phyloP scores from a whole-genome alignment of 495 filamentous ascomycete genomes.

The Usnea hakonensis region DNA sequence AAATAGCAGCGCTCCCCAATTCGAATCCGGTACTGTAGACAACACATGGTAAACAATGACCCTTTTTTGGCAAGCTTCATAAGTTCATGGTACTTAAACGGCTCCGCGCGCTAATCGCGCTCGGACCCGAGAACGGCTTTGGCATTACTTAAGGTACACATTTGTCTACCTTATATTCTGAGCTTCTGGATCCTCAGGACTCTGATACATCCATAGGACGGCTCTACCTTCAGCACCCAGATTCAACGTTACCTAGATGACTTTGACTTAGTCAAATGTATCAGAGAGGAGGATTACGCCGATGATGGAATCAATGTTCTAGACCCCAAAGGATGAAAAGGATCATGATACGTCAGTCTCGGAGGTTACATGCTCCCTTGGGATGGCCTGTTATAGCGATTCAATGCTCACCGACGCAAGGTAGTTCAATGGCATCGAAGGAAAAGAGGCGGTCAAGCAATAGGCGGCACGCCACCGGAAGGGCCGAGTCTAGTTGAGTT shows the following conservation, averaged over 20 bases:
- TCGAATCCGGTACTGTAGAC: not conserved
- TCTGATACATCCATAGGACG: not conserved
- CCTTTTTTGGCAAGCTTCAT: not conserved
- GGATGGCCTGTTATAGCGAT: not conserved
- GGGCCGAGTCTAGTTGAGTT: not conserved
- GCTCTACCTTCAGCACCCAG: not conserved
- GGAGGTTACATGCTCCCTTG: not conserved
- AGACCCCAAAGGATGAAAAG: not conserved
- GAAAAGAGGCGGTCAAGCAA: not conserved
- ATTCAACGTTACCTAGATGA: not conserved
- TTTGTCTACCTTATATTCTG: too few species aligned
- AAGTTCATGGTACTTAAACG: too few species aligned
- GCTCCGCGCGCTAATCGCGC: conserved; percentile 4
- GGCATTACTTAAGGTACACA: not conserved
- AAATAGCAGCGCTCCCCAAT: not conserved
- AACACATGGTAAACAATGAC: not conserved
- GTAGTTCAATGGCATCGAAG: not conserved
- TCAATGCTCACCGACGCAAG: not conserved
- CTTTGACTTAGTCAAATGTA: not conserved
- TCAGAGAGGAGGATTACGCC: not conserved
- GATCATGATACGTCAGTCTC: not conserved
- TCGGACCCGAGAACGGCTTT: not conserved
- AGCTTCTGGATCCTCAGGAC: too few species aligned
- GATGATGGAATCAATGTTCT: not conserved
- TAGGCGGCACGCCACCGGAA: not conserved